These are phyloP conservation scores for Cyberlindnera americana DNA, from an alignment of 805 yeast genomes.

Conservation along the genomic window DNA sequence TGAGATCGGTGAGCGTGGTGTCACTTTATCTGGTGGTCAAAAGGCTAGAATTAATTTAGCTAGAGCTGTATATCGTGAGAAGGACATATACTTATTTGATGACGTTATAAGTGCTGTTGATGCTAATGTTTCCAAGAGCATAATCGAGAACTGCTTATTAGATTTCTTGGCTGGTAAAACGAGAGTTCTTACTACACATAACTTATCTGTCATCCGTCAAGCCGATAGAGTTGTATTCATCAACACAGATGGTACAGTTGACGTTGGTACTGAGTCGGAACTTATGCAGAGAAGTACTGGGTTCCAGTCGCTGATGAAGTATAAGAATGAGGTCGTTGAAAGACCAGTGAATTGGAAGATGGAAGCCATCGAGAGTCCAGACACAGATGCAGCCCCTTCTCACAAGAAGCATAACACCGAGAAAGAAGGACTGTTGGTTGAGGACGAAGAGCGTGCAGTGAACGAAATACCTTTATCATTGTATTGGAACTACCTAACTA, in stretches of 20 bases:
- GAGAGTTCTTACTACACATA: constrained; percentile 78
- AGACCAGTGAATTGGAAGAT: no score
- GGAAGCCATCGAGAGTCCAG: no score
- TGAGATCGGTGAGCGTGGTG: constrained; percentile 93
- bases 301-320: constrained; percentile 49
- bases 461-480: no score
- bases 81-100: constrained; percentile 14
- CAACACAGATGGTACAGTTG: constrained; percentile 55
- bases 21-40: constrained; percentile 92
- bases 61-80: constrained; percentile 78
- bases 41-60: constrained; percentile 91
- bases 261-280: constrained; percentile 56
- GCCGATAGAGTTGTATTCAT: constrained; percentile 70
- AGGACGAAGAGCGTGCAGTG: no score
- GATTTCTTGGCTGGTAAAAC: constrained; percentile 57
- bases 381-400: no score
- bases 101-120: constrained; percentile 70
- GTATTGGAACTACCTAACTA: constrained; percentile 32
- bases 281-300: constrained; percentile 40
- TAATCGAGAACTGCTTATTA: constrained; percentile 59
- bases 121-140: constrained; percentile 70
- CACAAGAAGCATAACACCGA: no score
- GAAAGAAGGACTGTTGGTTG: no score
- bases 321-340: constrained; percentile 15
- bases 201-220: constrained; percentile 58